Percentiles rank a stretch among this genome's conserved stretches.
phyloP scores from a whole-genome alignment of 768 basidiomycete species.

The Rhodotorula babjevae region DNA sequence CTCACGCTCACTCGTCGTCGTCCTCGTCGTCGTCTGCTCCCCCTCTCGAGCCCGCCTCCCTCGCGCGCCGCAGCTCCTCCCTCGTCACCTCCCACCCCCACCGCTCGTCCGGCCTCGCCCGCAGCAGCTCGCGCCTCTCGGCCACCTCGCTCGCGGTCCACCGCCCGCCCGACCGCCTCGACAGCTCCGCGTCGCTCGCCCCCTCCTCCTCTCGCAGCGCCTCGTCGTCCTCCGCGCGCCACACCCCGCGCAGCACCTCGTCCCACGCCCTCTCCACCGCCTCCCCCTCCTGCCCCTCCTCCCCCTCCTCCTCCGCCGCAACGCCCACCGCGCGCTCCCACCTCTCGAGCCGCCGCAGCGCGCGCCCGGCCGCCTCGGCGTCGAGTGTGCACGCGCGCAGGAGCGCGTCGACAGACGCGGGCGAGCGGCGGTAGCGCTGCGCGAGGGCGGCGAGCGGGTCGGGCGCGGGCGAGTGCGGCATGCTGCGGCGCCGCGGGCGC shows the following conservation, averaged over 20 bases:
- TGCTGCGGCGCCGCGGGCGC: too few relatives aligned
- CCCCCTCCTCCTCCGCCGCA: not conserved
- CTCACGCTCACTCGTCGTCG: not conserved
- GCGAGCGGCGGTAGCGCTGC: not conserved
- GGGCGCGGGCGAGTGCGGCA: not conserved
- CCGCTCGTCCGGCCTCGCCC: too few relatives aligned
- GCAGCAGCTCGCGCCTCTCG: not conserved
- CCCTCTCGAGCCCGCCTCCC: too few relatives aligned
- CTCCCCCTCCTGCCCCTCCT: too few relatives aligned
- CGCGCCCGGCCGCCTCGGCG: not conserved
- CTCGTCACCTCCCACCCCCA: not conserved
- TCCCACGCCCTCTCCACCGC: not conserved
- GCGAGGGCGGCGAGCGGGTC: not conserved
- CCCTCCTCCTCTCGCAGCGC: not conserved
- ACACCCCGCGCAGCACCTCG: not conserved
- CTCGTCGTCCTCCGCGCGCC: not conserved
- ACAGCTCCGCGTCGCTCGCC: not conserved
- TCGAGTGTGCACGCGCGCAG: not conserved
- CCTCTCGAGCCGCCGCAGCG: not conserved
- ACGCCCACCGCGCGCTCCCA: not conserved
- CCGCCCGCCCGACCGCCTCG: not conserved
- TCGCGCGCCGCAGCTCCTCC: not conserved
- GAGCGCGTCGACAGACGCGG: not conserved
- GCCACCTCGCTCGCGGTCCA: not conserved
- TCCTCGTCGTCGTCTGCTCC: not conserved